Base-by-base conservation (phyloP, 2,329 filamentous ascomycete genomes). In the Byssoonygena ceratinophila region DNA sequence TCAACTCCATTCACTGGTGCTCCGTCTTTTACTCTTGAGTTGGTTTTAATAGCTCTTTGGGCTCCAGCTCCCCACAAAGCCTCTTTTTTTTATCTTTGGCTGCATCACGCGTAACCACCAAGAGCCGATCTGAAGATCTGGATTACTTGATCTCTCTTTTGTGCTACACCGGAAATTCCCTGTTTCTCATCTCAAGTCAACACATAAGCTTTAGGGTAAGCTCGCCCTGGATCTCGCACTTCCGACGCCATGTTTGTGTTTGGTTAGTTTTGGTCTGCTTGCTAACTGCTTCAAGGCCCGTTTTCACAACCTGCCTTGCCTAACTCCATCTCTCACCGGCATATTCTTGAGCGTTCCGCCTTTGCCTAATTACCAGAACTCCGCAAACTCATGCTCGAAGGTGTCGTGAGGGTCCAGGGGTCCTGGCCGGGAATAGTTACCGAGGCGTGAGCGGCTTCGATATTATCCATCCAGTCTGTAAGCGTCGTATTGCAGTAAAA, bases 401-500 rank as follows among this genome's bases (percentile, higher is more conserved):
- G 49, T 43, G 36, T 20, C 29, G 29, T 46, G 36, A 54, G 34
- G 51, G 54, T 46, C 58, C 58, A 58, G 56, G 54, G 39, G 47
- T 43, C 41, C 56, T 58, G 54, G 54, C 57, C 55, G 41, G 55
- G 46, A 37, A 31, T 27, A 27, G 3, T 27, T 18, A 14, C 27
- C 22, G 31, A 37, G 40, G 20, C 41, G 2, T 34, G 46, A 50
- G 25, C 32, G 22, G 46, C 40, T 52, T 40, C 18, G 27, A 41
- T 46, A 45, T 20, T 32, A 14, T 49, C 46, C n/a, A 27, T 29
- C 25, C 44, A 37, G 20, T 22, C 39, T 23, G 22, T 8, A 8
- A 20, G 11, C 27, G 34, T 36, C 31, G 20, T 18, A 7, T 18
- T 7, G 32, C 16, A n/a, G 9, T 56, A 59, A 61, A 44, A 71